These are phyloP conservation scores for Batkoa obscura DNA, from an alignment of 371 early-diverging fungal genomes.

Conservation along the genomic window DNA sequence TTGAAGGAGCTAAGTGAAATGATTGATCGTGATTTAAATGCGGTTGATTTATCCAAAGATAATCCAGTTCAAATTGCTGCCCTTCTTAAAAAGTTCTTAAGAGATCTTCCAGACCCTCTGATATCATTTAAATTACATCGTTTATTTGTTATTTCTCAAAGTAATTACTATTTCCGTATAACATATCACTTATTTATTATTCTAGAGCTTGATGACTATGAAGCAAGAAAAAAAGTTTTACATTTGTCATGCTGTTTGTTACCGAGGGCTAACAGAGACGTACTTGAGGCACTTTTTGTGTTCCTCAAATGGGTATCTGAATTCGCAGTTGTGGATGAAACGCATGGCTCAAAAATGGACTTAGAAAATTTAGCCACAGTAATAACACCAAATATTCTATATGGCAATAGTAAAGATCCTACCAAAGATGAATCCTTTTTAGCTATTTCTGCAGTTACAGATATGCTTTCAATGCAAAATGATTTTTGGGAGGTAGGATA, in stretches of 20 bases:
- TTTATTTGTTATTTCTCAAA: slow-evolving; percentile 55
- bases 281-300: slow-evolving; percentile 62
- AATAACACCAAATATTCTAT: slow-evolving; percentile 81
- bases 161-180: slow-evolving; percentile 19
- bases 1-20: slow-evolving; percentile 55
- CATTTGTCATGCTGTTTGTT: slow-evolving; percentile 66
- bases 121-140: slow-evolving; percentile 68
- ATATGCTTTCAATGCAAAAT: slow-evolving; percentile 50
- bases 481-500: slow-evolving; percentile 42
- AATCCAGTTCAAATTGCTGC: slow-evolving; percentile 84
- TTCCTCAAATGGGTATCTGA: slow-evolving; percentile 66
- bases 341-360: slow-evolving; percentile 73
- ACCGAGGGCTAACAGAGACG: slow-evolving; percentile 78
- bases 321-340: slow-evolving; percentile 32
- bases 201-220: slow-evolving; percentile 25
- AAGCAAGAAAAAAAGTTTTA: slow-evolving; percentile 28
- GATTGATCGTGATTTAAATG: slow-evolving; percentile 42
- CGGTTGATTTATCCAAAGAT: slow-evolving; percentile 46
- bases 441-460: slow-evolving; percentile 52
- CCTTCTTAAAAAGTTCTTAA: slow-evolving; percentile 76
- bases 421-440: slow-evolving; percentile 50
- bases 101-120: slow-evolving; percentile 90
- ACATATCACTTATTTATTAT: background rate
- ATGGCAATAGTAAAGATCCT: slow-evolving; percentile 64
- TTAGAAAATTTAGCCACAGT: slow-evolving; percentile 76